Evolutionary conservation across 164 flowering plant species (phyloP).

Genomic region (Chimonanthus praecox): DNA sequence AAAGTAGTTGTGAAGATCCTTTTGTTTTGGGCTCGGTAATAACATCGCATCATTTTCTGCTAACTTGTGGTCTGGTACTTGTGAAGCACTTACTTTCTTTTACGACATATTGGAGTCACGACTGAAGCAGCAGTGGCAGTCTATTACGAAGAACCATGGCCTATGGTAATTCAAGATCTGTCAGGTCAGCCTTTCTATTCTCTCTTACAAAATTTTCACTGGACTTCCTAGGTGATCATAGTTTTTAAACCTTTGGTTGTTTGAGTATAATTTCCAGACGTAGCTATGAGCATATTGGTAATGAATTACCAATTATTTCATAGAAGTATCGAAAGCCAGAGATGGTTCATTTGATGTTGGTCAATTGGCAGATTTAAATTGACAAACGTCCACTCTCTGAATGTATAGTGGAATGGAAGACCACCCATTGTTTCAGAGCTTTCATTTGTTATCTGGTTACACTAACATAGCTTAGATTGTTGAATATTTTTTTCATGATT

Average conservation of each 20-base stretch:
- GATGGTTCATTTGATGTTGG: neutral
- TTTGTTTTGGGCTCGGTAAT: constrained; percentile 15
- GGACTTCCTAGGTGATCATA: neutral
- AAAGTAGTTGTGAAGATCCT: constrained; percentile 14
- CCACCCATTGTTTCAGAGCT: neutral
- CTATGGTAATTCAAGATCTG: constrained; percentile 30
- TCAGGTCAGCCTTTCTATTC: constrained; percentile 28
- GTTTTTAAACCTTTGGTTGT: neutral
- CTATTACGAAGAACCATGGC: constrained; percentile 25
- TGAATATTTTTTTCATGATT: neutral
- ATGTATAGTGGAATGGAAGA: neutral
- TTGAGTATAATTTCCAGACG: neutral
- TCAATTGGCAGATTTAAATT: neutral
- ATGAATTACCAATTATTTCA: too few relatives aligned
- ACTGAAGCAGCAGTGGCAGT: constrained; percentile 7
- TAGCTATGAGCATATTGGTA: neutral
- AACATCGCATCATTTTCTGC: constrained; percentile 10
- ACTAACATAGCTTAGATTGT: neutral
- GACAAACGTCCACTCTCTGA: neutral
- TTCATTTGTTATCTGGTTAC: neutral
- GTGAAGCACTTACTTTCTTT: constrained; percentile 9
- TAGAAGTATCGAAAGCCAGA: neutral
- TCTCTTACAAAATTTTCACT: neutral
- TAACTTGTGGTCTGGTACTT: neutral
- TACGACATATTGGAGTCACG: constrained; percentile 7